Evolutionary conservation across 805 yeast genomes (phyloP), one percentile per base, ranked within the genome.

Genomic region (Kodamaea kakaduensis): DNA sequence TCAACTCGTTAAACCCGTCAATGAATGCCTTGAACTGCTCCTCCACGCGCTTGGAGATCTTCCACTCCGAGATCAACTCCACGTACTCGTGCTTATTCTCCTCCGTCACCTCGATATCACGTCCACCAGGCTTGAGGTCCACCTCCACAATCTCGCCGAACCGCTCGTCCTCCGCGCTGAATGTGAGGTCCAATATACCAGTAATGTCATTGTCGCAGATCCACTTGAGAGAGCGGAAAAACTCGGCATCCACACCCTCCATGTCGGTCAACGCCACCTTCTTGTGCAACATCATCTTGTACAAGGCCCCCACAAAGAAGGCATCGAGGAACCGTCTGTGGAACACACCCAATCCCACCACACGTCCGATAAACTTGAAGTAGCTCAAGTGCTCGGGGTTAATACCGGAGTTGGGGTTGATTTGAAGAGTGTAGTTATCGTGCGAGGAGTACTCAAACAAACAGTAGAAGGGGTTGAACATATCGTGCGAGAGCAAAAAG

Each of bases 241-340:
- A 88, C 56, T 93, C 97, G 16, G 96, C 90, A 63, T 93, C 99
- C 42, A 94, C 97, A 63, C 97, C 95, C 63, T 93, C 98, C 94
- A 93, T 84, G 64, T 93, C 99, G 61, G 86, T 95, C 48, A 93
- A 69, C 2, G 87, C 90, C 47, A 93, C 96, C 69, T 88, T 88
- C 64, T 93, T 93, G 56, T 80, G 86, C 50, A 93, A 72, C 84
- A 93, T 87, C 97, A 93, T 87, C 69, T 93, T 93, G 67, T 93
- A 93, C 61, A 93, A 77, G 1, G 98, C 97, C 47, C 96, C 96
- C 51, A 94, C 96, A 62, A 93, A 93, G 75, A 93, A 93, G 0
- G 97, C 97, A 61, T 93, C 99, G 58, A 93, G 68, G 69, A 93
- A 93, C 60, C 98, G 78, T 61, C 98, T 79, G 60, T 93, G 98